Evolutionary conservation across 2,329 filamentous ascomycete genomes (phyloP).

Genomic region (Talaromyces rugulosus): DNA sequence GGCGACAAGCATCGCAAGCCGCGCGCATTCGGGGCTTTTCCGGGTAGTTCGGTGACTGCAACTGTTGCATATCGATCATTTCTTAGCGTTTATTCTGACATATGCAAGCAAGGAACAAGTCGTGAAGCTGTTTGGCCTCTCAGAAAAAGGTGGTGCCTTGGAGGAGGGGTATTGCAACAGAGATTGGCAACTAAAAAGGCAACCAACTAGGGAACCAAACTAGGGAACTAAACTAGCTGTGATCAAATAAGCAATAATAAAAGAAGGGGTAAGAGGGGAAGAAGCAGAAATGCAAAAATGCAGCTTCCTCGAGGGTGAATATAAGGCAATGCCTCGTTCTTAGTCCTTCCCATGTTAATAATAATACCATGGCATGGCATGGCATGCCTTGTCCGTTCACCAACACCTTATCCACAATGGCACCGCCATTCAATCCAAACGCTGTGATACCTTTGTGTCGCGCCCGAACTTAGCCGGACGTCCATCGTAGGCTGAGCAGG

Average conservation of each 20-base stretch:
- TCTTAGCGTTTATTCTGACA: neutral
- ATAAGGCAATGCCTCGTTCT: neutral
- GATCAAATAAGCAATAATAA: neutral
- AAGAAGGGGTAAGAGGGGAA: neutral
- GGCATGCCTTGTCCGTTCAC: neutral
- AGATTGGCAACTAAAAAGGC: neutral
- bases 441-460: conserved; percentile 4
- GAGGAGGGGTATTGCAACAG: neutral
- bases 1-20: conserved; percentile 36
- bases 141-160: neutral
- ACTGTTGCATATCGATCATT: conserved; percentile 19
- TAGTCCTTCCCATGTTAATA: neutral
- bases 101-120: neutral
- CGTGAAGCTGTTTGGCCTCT: neutral
- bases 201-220: neutral
- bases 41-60: conserved; percentile 5
- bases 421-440: neutral
- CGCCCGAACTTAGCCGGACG: neutral
- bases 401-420: neutral
- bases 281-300: neutral
- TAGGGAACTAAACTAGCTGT: neutral
- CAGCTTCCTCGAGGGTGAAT: neutral
- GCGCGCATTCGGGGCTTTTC: conserved; percentile 31
- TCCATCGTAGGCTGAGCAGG: neutral
- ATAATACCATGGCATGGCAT: neutral